Percentiles rank a stretch among this genome's conserved stretches.
Evolutionary conservation across 805 yeast species (phyloP).

Genomic region (Sugiyamaella floridensis): DNA sequence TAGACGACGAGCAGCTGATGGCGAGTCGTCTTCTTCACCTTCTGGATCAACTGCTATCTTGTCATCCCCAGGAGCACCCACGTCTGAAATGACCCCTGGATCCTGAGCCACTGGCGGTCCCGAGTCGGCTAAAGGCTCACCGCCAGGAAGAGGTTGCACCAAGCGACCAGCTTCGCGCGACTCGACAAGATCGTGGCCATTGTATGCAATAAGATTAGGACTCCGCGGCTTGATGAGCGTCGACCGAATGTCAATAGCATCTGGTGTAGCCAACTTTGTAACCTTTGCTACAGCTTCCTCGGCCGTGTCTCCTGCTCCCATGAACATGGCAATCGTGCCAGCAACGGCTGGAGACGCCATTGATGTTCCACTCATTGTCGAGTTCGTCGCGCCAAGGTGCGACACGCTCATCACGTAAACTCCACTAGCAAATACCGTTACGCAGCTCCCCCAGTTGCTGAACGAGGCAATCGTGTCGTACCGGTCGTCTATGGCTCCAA

Average conservation of each 20-base stretch:
- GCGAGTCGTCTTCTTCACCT: too few species aligned
- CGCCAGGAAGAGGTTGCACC: not conserved
- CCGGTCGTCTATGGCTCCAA: slow-evolving; percentile 80
- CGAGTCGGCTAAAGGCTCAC: not conserved
- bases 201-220: slow-evolving; percentile 23
- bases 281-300: slow-evolving; percentile 23
- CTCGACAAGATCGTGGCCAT: slow-evolving; percentile 28
- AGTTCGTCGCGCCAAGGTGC: slow-evolving; percentile 15
- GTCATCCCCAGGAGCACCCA: too few species aligned
- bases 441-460: slow-evolving; percentile 86
- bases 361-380: slow-evolving; percentile 26
- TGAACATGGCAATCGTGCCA: slow-evolving; percentile 24
- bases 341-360: slow-evolving; percentile 29
- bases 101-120: not conserved
- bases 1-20: too few species aligned
- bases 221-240: slow-evolving; percentile 22
- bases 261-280: slow-evolving; percentile 17
- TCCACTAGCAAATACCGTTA: slow-evolving; percentile 79
- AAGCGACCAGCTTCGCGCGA: slow-evolving; percentile 41
- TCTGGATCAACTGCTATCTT: too few species aligned
- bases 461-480: slow-evolving; percentile 65
- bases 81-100: not conserved
- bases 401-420: slow-evolving; percentile 42
- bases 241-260: slow-evolving; percentile 26
- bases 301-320: slow-evolving; percentile 27